phyloP scores from a whole-genome alignment of 148 eudicot species.

The Vaccinium myrtillus region DNA sequence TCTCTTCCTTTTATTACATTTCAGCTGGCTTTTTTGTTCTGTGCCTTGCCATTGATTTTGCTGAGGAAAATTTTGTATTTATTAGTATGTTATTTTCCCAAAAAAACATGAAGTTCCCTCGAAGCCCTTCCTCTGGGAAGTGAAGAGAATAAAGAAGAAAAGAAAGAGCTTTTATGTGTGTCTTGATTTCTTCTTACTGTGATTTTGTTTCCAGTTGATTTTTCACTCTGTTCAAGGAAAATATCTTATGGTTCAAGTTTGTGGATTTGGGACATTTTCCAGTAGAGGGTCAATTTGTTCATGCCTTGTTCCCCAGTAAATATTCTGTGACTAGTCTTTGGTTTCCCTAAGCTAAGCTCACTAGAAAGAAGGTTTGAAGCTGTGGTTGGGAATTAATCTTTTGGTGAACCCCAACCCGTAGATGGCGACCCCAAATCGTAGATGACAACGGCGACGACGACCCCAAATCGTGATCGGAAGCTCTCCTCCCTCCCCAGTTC shows the following conservation, averaged over 20 bases:
- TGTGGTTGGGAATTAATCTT: background rate
- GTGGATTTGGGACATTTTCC: background rate
- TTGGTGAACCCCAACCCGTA: background rate
- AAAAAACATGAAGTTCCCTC: background rate
- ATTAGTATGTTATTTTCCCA: background rate
- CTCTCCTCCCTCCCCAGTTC: too few species aligned
- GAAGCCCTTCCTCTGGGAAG: background rate
- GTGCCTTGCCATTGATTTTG: conserved; percentile 8
- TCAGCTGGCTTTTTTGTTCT: conserved; percentile 1
- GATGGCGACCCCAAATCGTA: too few species aligned
- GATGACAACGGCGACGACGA: too few species aligned
- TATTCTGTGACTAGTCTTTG: background rate
- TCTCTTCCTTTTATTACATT: background rate
- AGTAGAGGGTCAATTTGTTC: background rate
- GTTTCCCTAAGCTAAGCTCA: background rate
- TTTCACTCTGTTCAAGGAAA: background rate
- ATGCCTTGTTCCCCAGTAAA: background rate
- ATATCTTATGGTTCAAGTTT: background rate
- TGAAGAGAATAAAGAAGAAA: background rate
- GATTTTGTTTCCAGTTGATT: background rate
- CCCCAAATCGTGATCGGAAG: too few species aligned
- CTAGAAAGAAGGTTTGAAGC: background rate
- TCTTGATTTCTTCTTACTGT: background rate
- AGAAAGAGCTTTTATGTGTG: background rate
- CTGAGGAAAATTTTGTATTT: conserved; percentile 17